These are phyloP conservation scores for Cardiosporidium cionae DNA, from an alignment of 169 alveolate species.

Conservation along the genomic window DNA sequence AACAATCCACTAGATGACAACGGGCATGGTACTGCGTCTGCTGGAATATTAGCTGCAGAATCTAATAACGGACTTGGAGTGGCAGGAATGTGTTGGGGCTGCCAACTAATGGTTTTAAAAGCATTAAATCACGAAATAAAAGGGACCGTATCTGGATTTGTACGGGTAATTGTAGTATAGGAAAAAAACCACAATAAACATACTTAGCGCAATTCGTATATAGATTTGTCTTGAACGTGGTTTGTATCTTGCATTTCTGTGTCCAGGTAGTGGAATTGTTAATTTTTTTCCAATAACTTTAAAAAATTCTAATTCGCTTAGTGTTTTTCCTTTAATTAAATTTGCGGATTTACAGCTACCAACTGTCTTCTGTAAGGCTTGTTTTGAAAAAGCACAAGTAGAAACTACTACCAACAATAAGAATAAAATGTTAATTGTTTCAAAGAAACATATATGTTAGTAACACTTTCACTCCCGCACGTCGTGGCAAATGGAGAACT, in stretches of 20 bases:
- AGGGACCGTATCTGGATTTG: conserved; percentile 18
- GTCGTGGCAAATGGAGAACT: too few relatives aligned
- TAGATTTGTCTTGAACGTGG: not conserved
- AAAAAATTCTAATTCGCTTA: too few relatives aligned
- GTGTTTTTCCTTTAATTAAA: too few relatives aligned
- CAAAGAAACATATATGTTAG: too few relatives aligned
- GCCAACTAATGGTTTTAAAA: conserved; percentile 24
- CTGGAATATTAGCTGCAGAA: conserved; percentile 60
- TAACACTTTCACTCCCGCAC: too few relatives aligned
- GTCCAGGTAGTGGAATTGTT: too few relatives aligned
- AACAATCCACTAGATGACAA: conserved; percentile 50
- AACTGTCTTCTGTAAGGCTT: too few relatives aligned
- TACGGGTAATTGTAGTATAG: not conserved
- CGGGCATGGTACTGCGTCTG: conserved; percentile 62
- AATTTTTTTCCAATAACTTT: too few relatives aligned
- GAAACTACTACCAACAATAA: too few relatives aligned
- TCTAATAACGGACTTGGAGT: conserved; percentile 50
- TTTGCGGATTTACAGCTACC: too few relatives aligned
- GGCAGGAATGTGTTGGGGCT: conserved; percentile 38
- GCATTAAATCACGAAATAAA: conserved; percentile 18
- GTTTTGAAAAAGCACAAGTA: too few relatives aligned
- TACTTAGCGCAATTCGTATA: not conserved
- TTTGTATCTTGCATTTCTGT: not conserved
- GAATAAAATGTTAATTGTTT: too few relatives aligned
- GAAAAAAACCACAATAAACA: not conserved